Percentiles rank a stretch among this genome's conserved stretches.
Evolutionary conservation across 441 rosid genomes (phyloP).

Genomic region (Adansonia grandidieri): DNA sequence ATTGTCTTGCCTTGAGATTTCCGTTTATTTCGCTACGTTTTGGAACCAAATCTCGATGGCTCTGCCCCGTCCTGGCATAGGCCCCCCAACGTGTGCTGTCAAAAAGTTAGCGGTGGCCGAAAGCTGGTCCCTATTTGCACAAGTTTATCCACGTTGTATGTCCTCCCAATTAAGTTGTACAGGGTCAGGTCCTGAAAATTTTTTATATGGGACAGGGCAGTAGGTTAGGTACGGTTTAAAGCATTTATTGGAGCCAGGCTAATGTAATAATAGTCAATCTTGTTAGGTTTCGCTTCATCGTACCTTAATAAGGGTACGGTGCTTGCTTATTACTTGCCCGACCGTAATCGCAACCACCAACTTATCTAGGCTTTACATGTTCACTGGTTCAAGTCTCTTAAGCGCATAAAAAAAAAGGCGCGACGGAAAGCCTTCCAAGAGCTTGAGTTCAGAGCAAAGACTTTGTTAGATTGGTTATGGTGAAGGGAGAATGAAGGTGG

Average conservation of each 20-base stretch:
- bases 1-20: neutral
- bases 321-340: neutral
- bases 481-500: neutral
- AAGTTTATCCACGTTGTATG: neutral
- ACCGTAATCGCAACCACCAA: neutral
- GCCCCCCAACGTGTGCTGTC: conserved; percentile 18
- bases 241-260: neutral
- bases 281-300: neutral
- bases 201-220: neutral
- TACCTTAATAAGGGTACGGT: neutral
- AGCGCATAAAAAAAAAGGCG: too few relatives aligned
- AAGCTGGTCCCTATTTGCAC: conserved; percentile 31
- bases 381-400: neutral
- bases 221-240: neutral
- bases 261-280: neutral
- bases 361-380: neutral
- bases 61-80: neutral
- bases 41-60: conserved; percentile 27
- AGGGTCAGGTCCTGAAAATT: neutral
- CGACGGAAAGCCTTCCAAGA: neutral
- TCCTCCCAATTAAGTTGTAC: conserved; percentile 8
- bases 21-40: conserved; percentile 7
- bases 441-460: neutral
- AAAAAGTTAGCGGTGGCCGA: conserved; percentile 14
- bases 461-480: too few relatives aligned